Conservation (phyloP, 2,329 filamentous ascomycete genomes). For the Purpureocillium lavendulum region DNA sequence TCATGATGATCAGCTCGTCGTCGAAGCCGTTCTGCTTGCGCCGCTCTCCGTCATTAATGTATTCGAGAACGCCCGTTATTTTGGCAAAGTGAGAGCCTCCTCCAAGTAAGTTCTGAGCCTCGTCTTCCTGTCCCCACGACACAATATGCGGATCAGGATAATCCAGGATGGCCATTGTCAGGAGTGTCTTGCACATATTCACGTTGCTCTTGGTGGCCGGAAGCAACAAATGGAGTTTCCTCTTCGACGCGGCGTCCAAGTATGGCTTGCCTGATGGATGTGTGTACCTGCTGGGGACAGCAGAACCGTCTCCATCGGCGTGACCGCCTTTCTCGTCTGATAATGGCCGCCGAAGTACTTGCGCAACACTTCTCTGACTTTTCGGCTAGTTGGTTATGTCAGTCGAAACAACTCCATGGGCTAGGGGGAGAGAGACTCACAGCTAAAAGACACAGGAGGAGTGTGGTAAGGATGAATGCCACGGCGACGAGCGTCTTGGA, state of each 20-base stretch:
- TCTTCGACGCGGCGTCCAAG: not conserved
- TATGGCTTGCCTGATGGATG: not conserved
- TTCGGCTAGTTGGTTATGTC: too few relatives aligned
- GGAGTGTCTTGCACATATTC: constrained; percentile 22
- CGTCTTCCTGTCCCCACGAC: constrained; percentile 15
- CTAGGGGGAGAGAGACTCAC: too few relatives aligned
- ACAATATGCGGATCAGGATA: constrained; percentile 20
- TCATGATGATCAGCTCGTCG: constrained; percentile 18
- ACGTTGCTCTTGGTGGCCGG: constrained; percentile 15
- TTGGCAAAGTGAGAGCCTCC: constrained; percentile 21
- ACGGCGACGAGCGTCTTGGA: too few relatives aligned
- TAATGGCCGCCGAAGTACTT: too few relatives aligned
- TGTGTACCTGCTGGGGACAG: too few relatives aligned
- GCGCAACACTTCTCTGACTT: too few relatives aligned
- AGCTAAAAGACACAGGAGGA: too few relatives aligned
- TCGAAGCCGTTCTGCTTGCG: constrained; percentile 13
- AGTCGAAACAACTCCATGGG: too few relatives aligned
- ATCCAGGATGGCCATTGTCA: constrained; percentile 16
- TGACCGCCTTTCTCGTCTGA: too few relatives aligned
- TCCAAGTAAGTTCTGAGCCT: constrained; percentile 9
- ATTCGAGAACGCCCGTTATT: constrained; percentile 16
- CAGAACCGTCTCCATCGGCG: too few relatives aligned
- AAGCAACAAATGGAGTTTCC: constrained; percentile 16
- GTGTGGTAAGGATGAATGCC: too few relatives aligned
- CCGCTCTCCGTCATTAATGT: constrained; percentile 14